Evolutionary conservation across 192 early-diverging fungal genomes (phyloP).

Genomic region (Podila epicladia): DNA sequence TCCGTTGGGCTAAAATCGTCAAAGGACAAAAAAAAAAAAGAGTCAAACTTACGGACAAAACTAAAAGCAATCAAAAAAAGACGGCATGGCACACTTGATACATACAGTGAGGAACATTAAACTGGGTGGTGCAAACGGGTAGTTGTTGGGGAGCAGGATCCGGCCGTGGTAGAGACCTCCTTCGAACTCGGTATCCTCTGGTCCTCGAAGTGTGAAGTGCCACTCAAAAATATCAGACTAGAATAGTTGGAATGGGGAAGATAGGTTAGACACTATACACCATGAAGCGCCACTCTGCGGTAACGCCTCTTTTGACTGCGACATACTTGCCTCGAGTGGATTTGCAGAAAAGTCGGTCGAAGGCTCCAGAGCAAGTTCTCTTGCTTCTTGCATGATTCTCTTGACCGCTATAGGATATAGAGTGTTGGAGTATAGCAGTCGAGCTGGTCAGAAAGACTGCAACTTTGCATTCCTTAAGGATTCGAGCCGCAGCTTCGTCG

Average conservation of each 20-base stretch:
- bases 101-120: conserved; percentile 79
- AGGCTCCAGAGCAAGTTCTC: conserved; percentile 74
- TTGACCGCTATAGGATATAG: conserved; percentile 69
- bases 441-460: too few species aligned
- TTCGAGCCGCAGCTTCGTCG: background rate
- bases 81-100: background rate
- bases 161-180: conserved; percentile 92
- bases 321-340: conserved; percentile 66
- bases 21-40: too few species aligned
- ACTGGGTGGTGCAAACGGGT: conserved; percentile 92
- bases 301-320: background rate
- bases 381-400: conserved; percentile 82
- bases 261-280: background rate
- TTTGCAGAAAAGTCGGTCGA: conserved; percentile 78
- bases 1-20: conserved; percentile 67
- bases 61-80: background rate
- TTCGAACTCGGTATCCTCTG: conserved; percentile 84
- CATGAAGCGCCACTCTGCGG: background rate
- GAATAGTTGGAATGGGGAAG: background rate
- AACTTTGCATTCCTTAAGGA: too few species aligned
- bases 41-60: too few species aligned
- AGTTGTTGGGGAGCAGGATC: conserved; percentile 92
- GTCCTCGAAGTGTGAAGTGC: conserved; percentile 96
- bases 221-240: conserved; percentile 96
- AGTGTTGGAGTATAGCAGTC: background rate